Percentiles rank a stretch among this genome's conserved stretches.
These are phyloP conservation scores for Penicillium expansum DNA, from an alignment of 2,329 filamentous ascomycete genomes.

Conservation along the genomic window DNA sequence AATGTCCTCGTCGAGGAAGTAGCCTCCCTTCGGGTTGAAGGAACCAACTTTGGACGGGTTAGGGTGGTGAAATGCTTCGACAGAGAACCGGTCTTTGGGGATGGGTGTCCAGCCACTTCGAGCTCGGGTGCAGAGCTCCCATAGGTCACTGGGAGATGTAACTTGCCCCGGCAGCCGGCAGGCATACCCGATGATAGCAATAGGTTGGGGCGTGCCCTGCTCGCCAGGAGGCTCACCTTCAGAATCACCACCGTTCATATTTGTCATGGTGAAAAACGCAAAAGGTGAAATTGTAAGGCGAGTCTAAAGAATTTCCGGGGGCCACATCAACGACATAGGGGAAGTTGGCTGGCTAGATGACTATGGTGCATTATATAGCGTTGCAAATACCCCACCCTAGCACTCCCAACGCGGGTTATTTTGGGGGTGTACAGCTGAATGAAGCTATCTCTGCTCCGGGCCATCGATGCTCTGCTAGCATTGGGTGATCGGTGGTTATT, in stretches of 20 bases:
- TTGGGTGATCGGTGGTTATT: slow-evolving; percentile 12
- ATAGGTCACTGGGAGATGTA: slow-evolving; percentile 22
- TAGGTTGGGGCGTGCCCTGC: slow-evolving; percentile 12
- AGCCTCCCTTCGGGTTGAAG: slow-evolving; percentile 24
- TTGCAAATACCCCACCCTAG: background rate
- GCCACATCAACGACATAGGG: background rate
- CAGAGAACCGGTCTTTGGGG: slow-evolving; percentile 22
- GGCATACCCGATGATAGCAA: slow-evolving; percentile 28
- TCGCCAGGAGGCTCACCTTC: slow-evolving; percentile 8
- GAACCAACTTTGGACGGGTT: slow-evolving; percentile 23
- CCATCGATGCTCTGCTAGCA: background rate
- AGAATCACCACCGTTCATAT: slow-evolving; percentile 11
- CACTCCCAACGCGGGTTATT: background rate
- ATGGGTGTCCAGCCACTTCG: slow-evolving; percentile 24
- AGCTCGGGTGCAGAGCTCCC: slow-evolving; percentile 24
- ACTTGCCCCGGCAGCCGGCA: slow-evolving; percentile 27
- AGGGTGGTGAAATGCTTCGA: slow-evolving; percentile 23
- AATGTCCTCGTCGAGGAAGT: slow-evolving; percentile 28
- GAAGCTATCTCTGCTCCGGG: background rate
- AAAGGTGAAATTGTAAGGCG: background rate
- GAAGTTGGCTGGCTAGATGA: background rate
- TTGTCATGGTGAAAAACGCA: slow-evolving; percentile 1
- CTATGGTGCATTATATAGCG: slow-evolving; percentile 1
- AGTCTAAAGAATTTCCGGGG: background rate
- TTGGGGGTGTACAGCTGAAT: slow-evolving; percentile 1